Base-by-base conservation (phyloP, 192 early-diverging fungal species). In the Pilobolus umbonatus region DNA sequence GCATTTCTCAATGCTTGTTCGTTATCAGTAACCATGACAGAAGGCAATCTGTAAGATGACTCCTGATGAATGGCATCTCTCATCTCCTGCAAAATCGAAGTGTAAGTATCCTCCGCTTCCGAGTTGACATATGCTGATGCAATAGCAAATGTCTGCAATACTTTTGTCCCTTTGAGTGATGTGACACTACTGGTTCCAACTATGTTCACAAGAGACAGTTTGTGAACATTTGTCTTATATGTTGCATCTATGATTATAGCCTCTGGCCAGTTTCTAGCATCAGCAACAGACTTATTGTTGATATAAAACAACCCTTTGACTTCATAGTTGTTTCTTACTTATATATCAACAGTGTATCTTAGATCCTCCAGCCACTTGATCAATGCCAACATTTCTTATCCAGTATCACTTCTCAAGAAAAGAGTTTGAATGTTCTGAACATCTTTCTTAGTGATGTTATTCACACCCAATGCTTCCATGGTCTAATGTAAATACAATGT, bases 281-380 rank as follows among this genome's bases (percentile, higher is more conserved):
- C 39, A 3, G 14, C 39, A 15, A 42, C 5, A 15, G 39, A 12
- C 39, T 12, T 15, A 17, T 42, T 12, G 14, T 42, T 42, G 14
- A 42, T 42, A 5, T 17, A 42, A 42, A 42, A 42, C 14, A n/a
- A 17, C 2, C 39, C 5, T 12, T 12, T 42, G 14, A 42, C 39
- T 24, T 47, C n/a, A n/a, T n/a, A n/a, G n/a, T n/a, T n/a, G n/a
- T 2, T 47, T 47, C 26, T 47, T 47, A 47, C 45, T 28, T 28
- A 10, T 25, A 26, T 26, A 25, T 8, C 26, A 25, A 47, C 45
- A 2, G 14, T 26, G 12, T 28, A 47, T 2, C 26, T 28, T 12
- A 47, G 6, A 1, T 7, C 26, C 19, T 47, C 24, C 21, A 47
- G 19, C 11, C 26, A 25, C 10, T 10, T 26, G 21, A 47, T 47